Conservation (phyloP, 2,329 filamentous ascomycete species). For the Penicillium sp. region DNA sequence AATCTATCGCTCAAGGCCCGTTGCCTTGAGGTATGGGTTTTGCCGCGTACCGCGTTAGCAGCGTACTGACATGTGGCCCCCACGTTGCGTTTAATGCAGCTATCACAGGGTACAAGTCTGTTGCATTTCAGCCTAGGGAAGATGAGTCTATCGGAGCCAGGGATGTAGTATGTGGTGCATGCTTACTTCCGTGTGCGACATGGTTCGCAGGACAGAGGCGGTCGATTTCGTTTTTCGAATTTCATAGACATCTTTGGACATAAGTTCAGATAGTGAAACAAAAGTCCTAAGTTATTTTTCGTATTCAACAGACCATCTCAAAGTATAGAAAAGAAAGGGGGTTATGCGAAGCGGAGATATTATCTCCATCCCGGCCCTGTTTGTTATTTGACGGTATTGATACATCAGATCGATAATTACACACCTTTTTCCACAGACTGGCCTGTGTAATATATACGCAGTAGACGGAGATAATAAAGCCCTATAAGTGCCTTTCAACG, state of each 20-base stretch:
- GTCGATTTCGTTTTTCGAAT: slow-evolving; percentile 12
- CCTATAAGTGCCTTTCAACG: not conserved
- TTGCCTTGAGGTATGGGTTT: not conserved
- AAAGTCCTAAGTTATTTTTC: not conserved
- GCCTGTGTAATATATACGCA: not conserved
- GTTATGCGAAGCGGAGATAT: slow-evolving; percentile 3
- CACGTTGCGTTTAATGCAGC: slow-evolving; percentile 5
- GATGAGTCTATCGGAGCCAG: not conserved
- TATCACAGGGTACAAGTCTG: slow-evolving; percentile 6
- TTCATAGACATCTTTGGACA: not conserved
- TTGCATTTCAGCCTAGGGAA: slow-evolving; percentile 9
- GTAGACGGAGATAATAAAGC: not conserved
- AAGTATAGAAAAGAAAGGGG: not conserved
- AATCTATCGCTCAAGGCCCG: slow-evolving; percentile 8
- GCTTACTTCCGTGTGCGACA: slow-evolving; percentile 13
- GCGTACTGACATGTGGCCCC: not conserved
- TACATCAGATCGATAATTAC: not conserved
- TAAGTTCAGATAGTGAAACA: not conserved
- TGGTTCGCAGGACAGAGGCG: slow-evolving; percentile 10
- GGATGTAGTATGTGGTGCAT: not conserved
- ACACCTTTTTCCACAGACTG: not conserved
- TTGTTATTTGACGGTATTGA: not conserved
- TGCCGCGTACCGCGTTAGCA: slow-evolving; percentile 7
- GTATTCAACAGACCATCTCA: not conserved
- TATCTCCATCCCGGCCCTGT: slow-evolving; percentile 1